phyloP scores from a whole-genome alignment of 2,329 filamentous ascomycete genomes.

The Triangularia verruculosa region DNA sequence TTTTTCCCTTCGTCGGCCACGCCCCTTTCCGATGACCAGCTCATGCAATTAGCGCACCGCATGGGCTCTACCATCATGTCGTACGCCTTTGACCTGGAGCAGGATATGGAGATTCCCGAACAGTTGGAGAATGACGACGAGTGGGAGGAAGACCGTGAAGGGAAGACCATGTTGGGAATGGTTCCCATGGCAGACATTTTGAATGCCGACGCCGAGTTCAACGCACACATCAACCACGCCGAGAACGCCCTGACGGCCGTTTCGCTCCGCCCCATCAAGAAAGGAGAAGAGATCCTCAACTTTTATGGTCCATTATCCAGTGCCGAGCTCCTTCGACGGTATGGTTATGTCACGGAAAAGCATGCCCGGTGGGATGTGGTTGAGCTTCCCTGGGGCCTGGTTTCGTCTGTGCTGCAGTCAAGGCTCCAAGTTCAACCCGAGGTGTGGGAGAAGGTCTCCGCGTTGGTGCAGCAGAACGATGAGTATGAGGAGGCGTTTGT shows the following conservation, averaged over 20 bases:
- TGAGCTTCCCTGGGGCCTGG: conserved; percentile 64
- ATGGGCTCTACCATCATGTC: conserved; percentile 92
- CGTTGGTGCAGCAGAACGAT: conserved; percentile 48
- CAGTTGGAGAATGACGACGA: conserved; percentile 57
- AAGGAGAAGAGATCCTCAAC: conserved; percentile 78
- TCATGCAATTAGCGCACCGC: conserved; percentile 61
- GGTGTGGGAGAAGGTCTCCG: conserved; percentile 43
- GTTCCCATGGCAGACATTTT: conserved; percentile 87
- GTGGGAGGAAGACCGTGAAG: conserved; percentile 63
- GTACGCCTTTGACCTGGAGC: conserved; percentile 81
- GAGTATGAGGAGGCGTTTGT: conserved; percentile 74
- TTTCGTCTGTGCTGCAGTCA: conserved; percentile 24
- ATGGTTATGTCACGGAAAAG: conserved; percentile 80
- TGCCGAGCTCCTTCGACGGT: conserved; percentile 76
- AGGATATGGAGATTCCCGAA: conserved; percentile 45
- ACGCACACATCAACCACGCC: conserved; percentile 62
- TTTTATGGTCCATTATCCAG: conserved; percentile 85
- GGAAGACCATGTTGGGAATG: conserved; percentile 70
- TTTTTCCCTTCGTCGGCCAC: conserved; percentile 42
- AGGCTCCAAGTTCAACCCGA: conserved; percentile 25
- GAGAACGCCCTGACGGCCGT: conserved; percentile 65
- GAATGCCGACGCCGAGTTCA: conserved; percentile 86
- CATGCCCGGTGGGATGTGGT: conserved; percentile 80
- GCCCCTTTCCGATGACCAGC: conserved; percentile 41
- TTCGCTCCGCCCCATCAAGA: conserved; percentile 63